Evolutionary conservation across 345 rosid species (phyloP), one percentile per base, ranked within the genome.

Genomic region (Cochlearia excelsa): DNA sequence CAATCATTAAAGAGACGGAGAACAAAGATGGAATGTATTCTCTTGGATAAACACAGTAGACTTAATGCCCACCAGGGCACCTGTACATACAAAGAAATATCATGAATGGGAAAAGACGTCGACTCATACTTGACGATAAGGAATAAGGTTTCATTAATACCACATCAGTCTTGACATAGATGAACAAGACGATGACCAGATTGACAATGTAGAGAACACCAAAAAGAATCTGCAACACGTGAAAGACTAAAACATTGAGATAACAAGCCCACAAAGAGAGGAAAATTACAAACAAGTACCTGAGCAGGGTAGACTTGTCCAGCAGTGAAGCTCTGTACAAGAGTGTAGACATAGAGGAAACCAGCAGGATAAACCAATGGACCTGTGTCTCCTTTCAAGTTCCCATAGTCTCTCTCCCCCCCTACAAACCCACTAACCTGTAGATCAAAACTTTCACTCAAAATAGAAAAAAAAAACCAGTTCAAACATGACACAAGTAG

Each of bases 321-420:
- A 53, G 85, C 95, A 1, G 97, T 82, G 54, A 86, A 31, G 62
- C 51, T 78, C 76, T 81, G 89, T 59, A 89, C 76, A 29, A 74
- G 84, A n/a, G 95, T 84, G 75, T 93, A 89, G 63, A 89, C 72
- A 76, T 89, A 87, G 31, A 89, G 94, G 71, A 93, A 93, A 5
- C 97, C 97, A 27, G 95, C 95, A 9, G 99, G 99, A 74, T 93
- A 93, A 34, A 89, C 99, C 72, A 93, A 69, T 8, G 94, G 97
- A 45, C 99, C 97, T 0, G 99, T 89, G 59, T 89, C 99, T 3
- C 97, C 99, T 81, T 81, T 83, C 88, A 93, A 70, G 59, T 82
- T 85, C 23, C 71, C 67, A 63, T 89, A 93, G 43, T 93, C 95
- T 73, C 89, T 86, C 77, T 89, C 94, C 64, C 99, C 99, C 59